Evolutionary conservation across 768 basidiomycete species (phyloP), one percentile per base, ranked within the genome.

Genomic region (Coprinopsis strossmayeri): DNA sequence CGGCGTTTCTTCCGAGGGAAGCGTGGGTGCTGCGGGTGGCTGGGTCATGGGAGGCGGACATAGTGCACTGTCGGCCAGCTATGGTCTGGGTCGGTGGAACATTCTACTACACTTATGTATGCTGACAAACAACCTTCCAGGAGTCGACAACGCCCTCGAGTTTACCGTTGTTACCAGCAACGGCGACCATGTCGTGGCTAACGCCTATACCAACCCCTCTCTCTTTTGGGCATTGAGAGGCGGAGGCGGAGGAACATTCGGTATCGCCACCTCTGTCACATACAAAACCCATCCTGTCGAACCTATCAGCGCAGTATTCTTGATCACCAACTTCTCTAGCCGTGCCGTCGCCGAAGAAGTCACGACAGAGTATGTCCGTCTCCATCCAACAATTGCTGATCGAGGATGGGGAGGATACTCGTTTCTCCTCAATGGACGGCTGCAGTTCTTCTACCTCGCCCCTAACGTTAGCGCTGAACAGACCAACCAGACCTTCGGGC

Each of bases 181-280:
- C 13, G 73, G 70, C 1, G 42, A 60, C 3, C 58, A 60, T 35
- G 54, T 69, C 49, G 67, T 56, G 18, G 67, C 63, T 13, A 76
- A 75, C 50, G 49, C 50, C 0, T 59, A 64, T 53, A 62, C 64
- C 26, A 61, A 73, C 46, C 17, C 61, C 2, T 72, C 76, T 50
- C 64, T 76, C 2, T 76, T 70, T 57, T 77, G 70, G 66, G 71
- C 74, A 1, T 53, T 78, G 32, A 65, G 73, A 18, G 75, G 74
- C 1, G 60, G 61, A 5, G 61, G 61, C 2, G 58, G 58, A 11
- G 57, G 61, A 5, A 60, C 56, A 5, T 61, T 57, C 39, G 61
- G 60, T 11, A 53, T 61, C 30, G 57, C 61, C 15, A 42, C 53
- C 3, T 49, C 49, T 18, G 50, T 47, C 2, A 59, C 59, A 1